A percentile compares a stretch with the other conserved stretches of the same genome.
Conservation (phyloP, 306 rosid genomes). For the Begonia peltatifolia region DNA sequence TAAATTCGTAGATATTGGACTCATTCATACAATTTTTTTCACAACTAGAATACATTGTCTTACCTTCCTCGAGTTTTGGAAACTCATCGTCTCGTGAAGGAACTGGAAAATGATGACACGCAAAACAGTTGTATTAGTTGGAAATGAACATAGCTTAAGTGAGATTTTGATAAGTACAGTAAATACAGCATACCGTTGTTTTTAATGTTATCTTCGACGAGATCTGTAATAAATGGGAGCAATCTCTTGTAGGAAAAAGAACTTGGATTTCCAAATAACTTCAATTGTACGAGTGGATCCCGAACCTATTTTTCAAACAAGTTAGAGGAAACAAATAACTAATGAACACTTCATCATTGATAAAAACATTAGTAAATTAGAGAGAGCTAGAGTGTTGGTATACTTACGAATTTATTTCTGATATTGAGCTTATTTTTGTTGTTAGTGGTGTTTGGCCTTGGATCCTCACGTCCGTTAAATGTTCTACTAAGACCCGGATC, state of each 20-base stretch:
- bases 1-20: constrained; percentile 12
- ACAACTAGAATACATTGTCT: constrained; percentile 15
- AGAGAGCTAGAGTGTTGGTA: too few species aligned
- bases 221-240: constrained; percentile 46
- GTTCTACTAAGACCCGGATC: constrained; percentile 13
- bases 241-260: constrained; percentile 48
- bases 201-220: constrained; percentile 18
- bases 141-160: too few species aligned
- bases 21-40: constrained; percentile 10
- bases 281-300: constrained; percentile 29
- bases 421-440: constrained; percentile 14
- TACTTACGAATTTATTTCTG: constrained; percentile 18
- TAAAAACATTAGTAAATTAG: not conserved
- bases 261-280: constrained; percentile 30
- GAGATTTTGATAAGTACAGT: not conserved
- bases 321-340: constrained; percentile 21
- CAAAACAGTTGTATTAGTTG: too few species aligned
- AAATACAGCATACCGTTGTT: constrained; percentile 11
- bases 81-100: constrained; percentile 15
- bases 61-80: constrained; percentile 17
- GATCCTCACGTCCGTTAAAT: constrained; percentile 5
- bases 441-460: constrained; percentile 5
- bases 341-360: constrained; percentile 2
- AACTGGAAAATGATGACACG: constrained; percentile 14
- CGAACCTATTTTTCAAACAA: too few species aligned